Base-by-base conservation (phyloP, 139 green algal species). In the Chlamydomonas sphaeroides region DNA sequence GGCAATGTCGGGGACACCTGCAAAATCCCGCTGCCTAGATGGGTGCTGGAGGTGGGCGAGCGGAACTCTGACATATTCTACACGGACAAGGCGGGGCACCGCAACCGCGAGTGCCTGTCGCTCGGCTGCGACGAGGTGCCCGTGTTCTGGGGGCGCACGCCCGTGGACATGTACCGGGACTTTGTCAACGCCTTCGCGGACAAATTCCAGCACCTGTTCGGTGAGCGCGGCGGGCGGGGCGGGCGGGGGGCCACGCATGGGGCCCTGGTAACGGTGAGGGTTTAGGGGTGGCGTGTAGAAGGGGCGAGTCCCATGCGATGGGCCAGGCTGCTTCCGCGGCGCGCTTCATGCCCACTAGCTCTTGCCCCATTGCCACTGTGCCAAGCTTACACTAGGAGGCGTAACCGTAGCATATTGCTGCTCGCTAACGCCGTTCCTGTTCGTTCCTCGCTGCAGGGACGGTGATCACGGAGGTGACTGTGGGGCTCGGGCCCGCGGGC, bases 81-180 rank as follows among this genome's bases (percentile, higher is more conserved):
- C 90, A 99, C 96, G 28, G 97, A 99, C 88, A 89, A 90, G 84
- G 71, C 53, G 15, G 94, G 96, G 26, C 80, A 91, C 53, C 88
- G 96, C 33, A 99, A 99, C 90, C 84, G 86, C 59, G 97, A 99
- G 88, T 99, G 94, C 91, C 79, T 99, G 1, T 98, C 92, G 28
- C 84, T 99, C 17, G 96, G 95, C n/a, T 98, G 93, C 72, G 96
- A 99, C 74, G 78, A 95, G 35, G 83, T 92, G 65, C 92, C 91
- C 11, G 84, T 98, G 41, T 95, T 99, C 62, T 85, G 83, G 63
- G 95, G 96, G 26, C 90, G 97, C 23, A 97, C 96, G 26, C 97
- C 97, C 5, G 78, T 99, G 51, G 84, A 98, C 28, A 94, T 95
- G 63, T 99, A 99, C 87, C 71, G 61, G 23, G 96, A 98, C 86